Evolutionary conservation across 2,329 filamentous ascomycete species (phyloP).

Genomic region (Neobulgaria alba): DNA sequence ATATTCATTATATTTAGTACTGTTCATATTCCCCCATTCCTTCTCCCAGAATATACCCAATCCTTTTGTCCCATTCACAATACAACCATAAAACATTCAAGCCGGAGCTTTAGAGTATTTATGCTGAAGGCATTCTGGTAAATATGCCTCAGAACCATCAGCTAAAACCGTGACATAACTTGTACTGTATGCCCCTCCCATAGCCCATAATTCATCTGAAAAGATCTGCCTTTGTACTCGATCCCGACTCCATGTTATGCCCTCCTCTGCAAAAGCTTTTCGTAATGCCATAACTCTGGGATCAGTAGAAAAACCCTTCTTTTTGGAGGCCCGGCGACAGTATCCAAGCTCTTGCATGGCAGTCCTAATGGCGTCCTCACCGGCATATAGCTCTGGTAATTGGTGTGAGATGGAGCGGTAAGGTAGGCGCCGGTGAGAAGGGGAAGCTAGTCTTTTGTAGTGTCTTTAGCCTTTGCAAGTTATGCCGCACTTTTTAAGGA

Average conservation of each 20-base stretch:
- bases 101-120: slow-evolving; percentile 5
- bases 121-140: slow-evolving; percentile 1
- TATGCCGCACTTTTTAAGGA: not conserved
- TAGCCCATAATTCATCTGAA: slow-evolving; percentile 7
- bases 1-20: not conserved
- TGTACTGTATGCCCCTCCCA: slow-evolving; percentile 2
- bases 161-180: slow-evolving; percentile 2
- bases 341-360: not conserved
- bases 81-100: slow-evolving; percentile 1
- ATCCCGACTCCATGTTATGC: slow-evolving; percentile 1
- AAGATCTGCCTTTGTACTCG: slow-evolving; percentile 5
- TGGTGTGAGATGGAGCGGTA: not conserved
- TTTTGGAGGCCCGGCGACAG: not conserved
- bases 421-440: not conserved
- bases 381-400: not conserved
- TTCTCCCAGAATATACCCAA: not conserved
- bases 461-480: not conserved
- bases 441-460: not conserved
- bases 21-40: not conserved
- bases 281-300: not conserved
- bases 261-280: slow-evolving; percentile 1
- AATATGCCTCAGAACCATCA: not conserved
- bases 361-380: not conserved
- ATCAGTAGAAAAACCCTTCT: slow-evolving; percentile 6
- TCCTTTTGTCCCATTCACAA: not conserved